Evolutionary conservation across 73 alveolate genomes (phyloP).

Genomic region (Stentor coeruleus): DNA sequence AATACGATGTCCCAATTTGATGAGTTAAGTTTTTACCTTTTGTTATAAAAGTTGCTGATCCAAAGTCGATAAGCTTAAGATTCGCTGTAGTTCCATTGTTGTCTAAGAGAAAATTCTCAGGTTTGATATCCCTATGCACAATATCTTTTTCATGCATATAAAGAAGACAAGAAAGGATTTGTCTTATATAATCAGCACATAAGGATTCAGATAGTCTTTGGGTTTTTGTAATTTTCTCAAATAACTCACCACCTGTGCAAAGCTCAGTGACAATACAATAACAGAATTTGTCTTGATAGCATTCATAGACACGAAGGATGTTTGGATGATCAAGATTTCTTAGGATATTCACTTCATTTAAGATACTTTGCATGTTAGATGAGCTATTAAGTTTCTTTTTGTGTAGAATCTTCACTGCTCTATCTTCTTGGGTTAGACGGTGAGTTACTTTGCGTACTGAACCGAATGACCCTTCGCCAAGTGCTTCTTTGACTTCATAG

Average conservation of each 20-base stretch:
- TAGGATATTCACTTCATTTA: neutral
- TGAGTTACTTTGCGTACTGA: slow-evolving; percentile 49
- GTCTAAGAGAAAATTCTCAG: slow-evolving; percentile 57
- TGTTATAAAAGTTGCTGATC: neutral
- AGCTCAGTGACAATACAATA: slow-evolving; percentile 40
- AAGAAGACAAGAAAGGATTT: slow-evolving; percentile 41
- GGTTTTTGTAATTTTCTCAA: slow-evolving; percentile 40
- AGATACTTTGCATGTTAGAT: neutral
- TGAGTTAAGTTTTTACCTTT: neutral
- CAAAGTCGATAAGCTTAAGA: slow-evolving; percentile 63
- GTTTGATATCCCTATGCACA: slow-evolving; percentile 68
- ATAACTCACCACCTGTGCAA: slow-evolving; percentile 44
- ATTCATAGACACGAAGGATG: slow-evolving; percentile 36
- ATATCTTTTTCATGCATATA: slow-evolving; percentile 52
- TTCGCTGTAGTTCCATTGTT: slow-evolving; percentile 33
- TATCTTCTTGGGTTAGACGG: slow-evolving; percentile 55
- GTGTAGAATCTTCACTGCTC: slow-evolving; percentile 83
- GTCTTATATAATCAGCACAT: slow-evolving; percentile 34
- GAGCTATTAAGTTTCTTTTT: slow-evolving; percentile 66
- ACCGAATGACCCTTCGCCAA: slow-evolving; percentile 77
- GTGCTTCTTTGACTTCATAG: neutral
- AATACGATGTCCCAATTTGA: slow-evolving; percentile 29
- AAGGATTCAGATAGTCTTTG: slow-evolving; percentile 37
- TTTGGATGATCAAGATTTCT: slow-evolving; percentile 46
- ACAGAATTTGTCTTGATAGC: slow-evolving; percentile 25